Base-by-base conservation (phyloP, 805 yeast species). In the Teunomyces aglyptinius region DNA sequence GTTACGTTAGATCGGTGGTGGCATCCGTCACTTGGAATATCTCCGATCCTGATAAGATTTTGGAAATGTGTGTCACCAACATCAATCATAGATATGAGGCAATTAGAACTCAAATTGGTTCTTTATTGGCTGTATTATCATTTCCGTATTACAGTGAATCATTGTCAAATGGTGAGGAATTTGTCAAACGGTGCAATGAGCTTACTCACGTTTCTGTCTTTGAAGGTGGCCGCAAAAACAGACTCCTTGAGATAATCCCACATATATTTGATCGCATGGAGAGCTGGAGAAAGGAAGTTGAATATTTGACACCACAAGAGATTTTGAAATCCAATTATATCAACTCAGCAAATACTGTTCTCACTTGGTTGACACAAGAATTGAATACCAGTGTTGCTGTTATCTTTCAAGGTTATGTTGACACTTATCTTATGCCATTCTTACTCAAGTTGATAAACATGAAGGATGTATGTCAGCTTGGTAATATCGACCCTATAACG, bases 381-480 rank as follows among this genome's bases (percentile, higher is more conserved):
- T 64, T 83, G 45, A 70, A 68, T 38, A 76, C 87, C 0, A 76
- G 85, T 1, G 73, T 76, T 36, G 80, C 85, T 1, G 59, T 73
- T 0, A 67, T 81, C 6, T 61, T 86, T 34, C 75, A 80, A 38
- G 81, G 81, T 3, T 76, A 78, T 45, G 64, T 85, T 32, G 66
- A 53, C 12, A 44, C 53, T 5, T 68, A 78, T 44, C 73, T 90
- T 24, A 64, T 89, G 1, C 96, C 96, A 22, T 83, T 87, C 50
- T 67, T 89, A 47, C 70, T 88, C 57, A 70, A 76, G 13, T 66
- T 89, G 40, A 79, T 82, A 43, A 77, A 75, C 38, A 77, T 86
- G 71, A 82, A 88, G 49, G 97, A 92, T 50, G 88, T 88, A 11
- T 86, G 95, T 53, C 88, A 86, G 53, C 64, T 86, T 47, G 84